Base-by-base conservation (phyloP, 306 rosid species). In the Ceratonia siliqua region DNA sequence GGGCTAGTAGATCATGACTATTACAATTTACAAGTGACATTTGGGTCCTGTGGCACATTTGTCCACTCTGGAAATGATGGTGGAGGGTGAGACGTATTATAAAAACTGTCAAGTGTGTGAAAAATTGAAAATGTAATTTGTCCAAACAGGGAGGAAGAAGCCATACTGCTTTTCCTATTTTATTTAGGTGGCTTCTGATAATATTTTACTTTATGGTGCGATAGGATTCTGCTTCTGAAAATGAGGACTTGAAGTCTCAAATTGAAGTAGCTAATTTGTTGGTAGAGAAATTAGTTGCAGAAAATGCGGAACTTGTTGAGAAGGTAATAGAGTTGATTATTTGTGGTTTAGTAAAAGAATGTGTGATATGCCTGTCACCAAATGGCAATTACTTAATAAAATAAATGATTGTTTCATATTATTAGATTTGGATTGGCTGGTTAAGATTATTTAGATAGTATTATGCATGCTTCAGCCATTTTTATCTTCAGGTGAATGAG, bases 281-380 rank as follows among this genome's bases (percentile, higher is more conserved):
- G 65, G 90, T 94, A 71, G 97, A 90, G 69, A 90, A 82, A 79
- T 79, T 94, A 82, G 78, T 82, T 43, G 36, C 81, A 8, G 98
- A 94, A 84, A 94, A 94, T 78, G 92, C 90, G 0, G 96, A 87
- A 62, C 97, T 94, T 73, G 89, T 90, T 87, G 98, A 90, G 84
- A 94, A 94, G 95, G 98, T 94, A 72, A 75, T 58, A 10, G 17
- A 48, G 41, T 33, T 28, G 39, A 45, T 42, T 81, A 35, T 66
- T 33, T 61, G 9, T 56, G 66, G 32, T 24, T 69, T 62, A 43
- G 0, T 24, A 27, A 28, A 24, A 67, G 61, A 43, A n/a, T 53
- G 30, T 52, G 27, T 2, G 1, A 3, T 5, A 18, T 52, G 58
- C 3, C 27, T 50, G 4, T 41, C 13, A 69, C 11, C 2, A 32